Conservation (phyloP, 495 filamentous ascomycete genomes). For the Neurospora sp. region DNA sequence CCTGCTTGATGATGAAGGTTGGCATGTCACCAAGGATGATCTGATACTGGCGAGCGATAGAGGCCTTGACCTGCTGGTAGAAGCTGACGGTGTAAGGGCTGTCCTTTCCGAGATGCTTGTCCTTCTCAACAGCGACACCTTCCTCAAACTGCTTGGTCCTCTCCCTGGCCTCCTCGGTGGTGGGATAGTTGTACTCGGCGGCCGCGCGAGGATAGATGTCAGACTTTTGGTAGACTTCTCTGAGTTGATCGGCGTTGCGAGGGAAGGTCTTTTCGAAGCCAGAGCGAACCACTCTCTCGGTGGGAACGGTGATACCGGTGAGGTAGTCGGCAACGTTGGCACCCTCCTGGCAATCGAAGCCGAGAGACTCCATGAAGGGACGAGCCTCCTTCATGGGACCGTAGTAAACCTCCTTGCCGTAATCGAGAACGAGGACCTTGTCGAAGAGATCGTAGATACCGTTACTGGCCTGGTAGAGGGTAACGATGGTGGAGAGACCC, state of each 20-base stretch:
- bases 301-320: conserved; percentile 29
- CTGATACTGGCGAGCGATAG: conserved; percentile 43
- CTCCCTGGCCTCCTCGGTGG: conserved; percentile 30
- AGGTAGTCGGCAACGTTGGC: conserved; percentile 53
- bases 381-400: conserved; percentile 43
- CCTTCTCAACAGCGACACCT: conserved; percentile 36
- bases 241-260: conserved; percentile 33
- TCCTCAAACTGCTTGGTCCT: conserved; percentile 40
- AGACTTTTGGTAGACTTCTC: conserved; percentile 32
- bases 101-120: conserved; percentile 26
- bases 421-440: conserved; percentile 52
- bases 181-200: conserved; percentile 42
- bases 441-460: conserved; percentile 55
- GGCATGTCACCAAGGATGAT: conserved; percentile 52
- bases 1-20: conserved; percentile 48
- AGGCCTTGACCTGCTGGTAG: conserved; percentile 44
- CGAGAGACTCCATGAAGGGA: conserved; percentile 44
- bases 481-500: conserved; percentile 48
- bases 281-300: conserved; percentile 12
- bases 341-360: conserved; percentile 39
- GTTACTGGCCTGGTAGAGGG: conserved; percentile 67
- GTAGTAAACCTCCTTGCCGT: conserved; percentile 55
- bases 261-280: conserved; percentile 34
- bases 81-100: conserved; percentile 48
- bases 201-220: conserved; percentile 24